Conservation (phyloP, 2,329 filamentous ascomycete species). For the Gliomastix tumulicola region DNA sequence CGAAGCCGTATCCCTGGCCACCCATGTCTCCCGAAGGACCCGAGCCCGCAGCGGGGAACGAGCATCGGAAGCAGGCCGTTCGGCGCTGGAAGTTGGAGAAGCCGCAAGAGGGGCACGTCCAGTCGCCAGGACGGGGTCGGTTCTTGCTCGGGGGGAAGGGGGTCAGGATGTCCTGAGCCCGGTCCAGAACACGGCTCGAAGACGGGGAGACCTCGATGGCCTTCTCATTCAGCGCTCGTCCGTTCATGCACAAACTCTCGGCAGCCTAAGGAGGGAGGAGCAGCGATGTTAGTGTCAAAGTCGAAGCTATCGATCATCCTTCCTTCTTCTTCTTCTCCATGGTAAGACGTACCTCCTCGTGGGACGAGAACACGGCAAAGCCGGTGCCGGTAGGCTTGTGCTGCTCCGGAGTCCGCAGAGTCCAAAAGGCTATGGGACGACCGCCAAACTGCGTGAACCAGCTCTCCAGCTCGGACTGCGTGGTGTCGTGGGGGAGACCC, state of each 20-base stretch:
- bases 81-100: slow-evolving; percentile 99
- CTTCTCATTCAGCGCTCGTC: slow-evolving; percentile 95
- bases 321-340: too few species aligned
- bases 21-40: slow-evolving; percentile 56
- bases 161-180: slow-evolving; percentile 90
- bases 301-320: not conserved
- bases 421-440: slow-evolving; percentile 98
- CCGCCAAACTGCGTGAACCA: slow-evolving; percentile 99
- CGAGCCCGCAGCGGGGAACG: slow-evolving; percentile 88
- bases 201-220: slow-evolving; percentile 98
- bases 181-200: slow-evolving; percentile 91
- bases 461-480: slow-evolving; percentile 95
- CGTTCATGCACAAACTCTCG: slow-evolving; percentile 98
- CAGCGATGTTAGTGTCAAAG: slow-evolving; percentile 1
- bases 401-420: slow-evolving; percentile 91
- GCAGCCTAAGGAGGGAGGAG: too few species aligned
- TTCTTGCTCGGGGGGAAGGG: slow-evolving; percentile 99
- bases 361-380: slow-evolving; percentile 97
- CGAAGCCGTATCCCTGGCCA: slow-evolving; percentile 47
- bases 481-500: slow-evolving; percentile 93
- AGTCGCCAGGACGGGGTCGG: slow-evolving; percentile 91
- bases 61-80: slow-evolving; percentile 97
- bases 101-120: slow-evolving; percentile 97
- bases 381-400: slow-evolving; percentile 99
- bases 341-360: slow-evolving; percentile 74